Percentiles rank a stretch among this genome's conserved stretches.
Conservation (phyloP, 129 eudicot species). For the Arctium lappa region DNA sequence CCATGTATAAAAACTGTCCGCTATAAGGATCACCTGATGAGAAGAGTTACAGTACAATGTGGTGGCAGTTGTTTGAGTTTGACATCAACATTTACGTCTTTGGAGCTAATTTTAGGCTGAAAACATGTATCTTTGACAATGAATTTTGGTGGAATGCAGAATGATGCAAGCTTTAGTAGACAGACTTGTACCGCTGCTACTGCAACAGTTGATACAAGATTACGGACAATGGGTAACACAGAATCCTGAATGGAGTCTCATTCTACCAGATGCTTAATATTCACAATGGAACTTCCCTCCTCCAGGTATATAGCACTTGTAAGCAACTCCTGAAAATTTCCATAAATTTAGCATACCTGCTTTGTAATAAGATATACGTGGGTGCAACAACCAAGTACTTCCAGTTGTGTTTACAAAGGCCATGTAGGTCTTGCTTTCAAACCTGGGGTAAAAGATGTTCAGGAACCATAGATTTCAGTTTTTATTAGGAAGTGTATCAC, state of each 20-base stretch:
- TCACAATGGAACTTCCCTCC: neutral
- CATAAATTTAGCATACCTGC: neutral
- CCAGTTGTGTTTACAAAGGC: neutral
- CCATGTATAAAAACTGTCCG: neutral
- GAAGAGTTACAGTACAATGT: neutral
- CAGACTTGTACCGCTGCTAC: constrained; percentile 68
- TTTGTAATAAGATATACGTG: neutral
- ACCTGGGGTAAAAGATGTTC: neutral
- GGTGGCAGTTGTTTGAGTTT: too few species aligned
- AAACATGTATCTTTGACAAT: neutral
- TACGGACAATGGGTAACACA: constrained; percentile 54
- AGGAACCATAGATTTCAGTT: neutral
- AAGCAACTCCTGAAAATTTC: neutral
- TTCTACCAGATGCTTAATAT: neutral
- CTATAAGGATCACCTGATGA: too few species aligned
- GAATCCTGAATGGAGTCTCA: constrained; percentile 11
- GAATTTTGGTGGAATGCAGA: constrained; percentile 37
- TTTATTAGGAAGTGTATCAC: neutral
- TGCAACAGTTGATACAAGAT: constrained; percentile 61
- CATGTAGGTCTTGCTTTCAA: neutral
- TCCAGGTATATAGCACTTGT: neutral
- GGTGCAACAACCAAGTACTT: neutral
- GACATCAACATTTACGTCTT: too few species aligned
- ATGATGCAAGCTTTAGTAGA: constrained; percentile 82
- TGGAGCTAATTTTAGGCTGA: neutral